Evolutionary conservation across 768 basidiomycete species (phyloP).

Genomic region (Pisolithus sp.): DNA sequence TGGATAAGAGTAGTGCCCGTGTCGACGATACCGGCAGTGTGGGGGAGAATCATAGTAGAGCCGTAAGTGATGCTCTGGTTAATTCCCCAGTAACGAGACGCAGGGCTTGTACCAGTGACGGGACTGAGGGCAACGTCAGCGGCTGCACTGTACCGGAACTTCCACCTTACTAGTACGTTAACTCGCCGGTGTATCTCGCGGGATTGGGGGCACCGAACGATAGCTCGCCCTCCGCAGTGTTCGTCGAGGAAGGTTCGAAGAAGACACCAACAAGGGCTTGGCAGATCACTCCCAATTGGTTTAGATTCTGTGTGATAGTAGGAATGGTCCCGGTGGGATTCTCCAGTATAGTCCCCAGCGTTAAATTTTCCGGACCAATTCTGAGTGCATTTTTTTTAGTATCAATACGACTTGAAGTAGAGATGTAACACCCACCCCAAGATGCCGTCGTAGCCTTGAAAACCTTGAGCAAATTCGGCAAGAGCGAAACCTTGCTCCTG

Average conservation of each 20-base stretch:
- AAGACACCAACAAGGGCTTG: not conserved
- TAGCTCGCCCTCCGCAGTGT: constrained; percentile 9
- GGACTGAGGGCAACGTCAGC: constrained; percentile 14
- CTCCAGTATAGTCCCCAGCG: constrained; percentile 15
- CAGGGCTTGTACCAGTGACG: constrained; percentile 41
- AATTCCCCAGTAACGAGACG: constrained; percentile 53
- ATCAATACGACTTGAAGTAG: not conserved
- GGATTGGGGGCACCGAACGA: constrained; percentile 26
- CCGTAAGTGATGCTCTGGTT: constrained; percentile 50
- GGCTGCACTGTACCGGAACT: too few relatives aligned
- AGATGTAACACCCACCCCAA: too few relatives aligned
- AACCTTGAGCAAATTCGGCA: constrained; percentile 9
- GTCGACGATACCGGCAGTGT: constrained; percentile 53
- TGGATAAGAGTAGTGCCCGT: constrained; percentile 52
- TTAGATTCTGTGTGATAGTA: constrained; percentile 16
- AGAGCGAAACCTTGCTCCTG: constrained; percentile 28
- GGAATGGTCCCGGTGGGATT: constrained; percentile 8
- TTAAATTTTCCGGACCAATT: constrained; percentile 26
- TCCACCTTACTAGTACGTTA: too few relatives aligned
- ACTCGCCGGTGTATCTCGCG: too few relatives aligned
- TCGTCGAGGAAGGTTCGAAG: not conserved
- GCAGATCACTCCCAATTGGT: not conserved
- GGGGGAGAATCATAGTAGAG: constrained; percentile 36
- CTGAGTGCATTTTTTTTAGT: constrained; percentile 5
- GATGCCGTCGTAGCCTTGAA: constrained; percentile 16